phyloP scores from a whole-genome alignment of 2,329 filamentous ascomycete species.

The Pseudogymnoascus sp. region DNA sequence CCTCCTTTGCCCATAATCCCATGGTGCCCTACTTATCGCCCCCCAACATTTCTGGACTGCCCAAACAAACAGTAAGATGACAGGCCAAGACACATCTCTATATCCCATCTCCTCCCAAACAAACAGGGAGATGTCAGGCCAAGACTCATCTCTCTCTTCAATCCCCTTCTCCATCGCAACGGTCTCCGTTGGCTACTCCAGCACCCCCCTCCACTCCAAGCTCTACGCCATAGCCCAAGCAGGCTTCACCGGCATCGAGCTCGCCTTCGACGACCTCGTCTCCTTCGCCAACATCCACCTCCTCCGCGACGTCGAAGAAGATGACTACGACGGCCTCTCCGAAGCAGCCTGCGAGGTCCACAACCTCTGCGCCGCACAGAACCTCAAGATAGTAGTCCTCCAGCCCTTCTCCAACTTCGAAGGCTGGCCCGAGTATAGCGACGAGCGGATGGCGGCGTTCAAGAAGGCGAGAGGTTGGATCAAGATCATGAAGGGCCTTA shows the following conservation, averaged over 20 bases:
- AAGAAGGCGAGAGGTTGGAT: slow-evolving; percentile 60
- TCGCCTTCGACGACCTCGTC: slow-evolving; percentile 67
- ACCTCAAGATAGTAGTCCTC: slow-evolving; percentile 60
- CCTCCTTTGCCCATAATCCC: neutral
- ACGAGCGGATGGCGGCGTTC: slow-evolving; percentile 57
- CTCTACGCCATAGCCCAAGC: slow-evolving; percentile 56
- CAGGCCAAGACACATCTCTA: slow-evolving; percentile 11
- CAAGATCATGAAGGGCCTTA: slow-evolving; percentile 61
- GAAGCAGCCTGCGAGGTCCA: slow-evolving; percentile 49
- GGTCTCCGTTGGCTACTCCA: slow-evolving; percentile 45
- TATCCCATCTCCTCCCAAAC: slow-evolving; percentile 35
- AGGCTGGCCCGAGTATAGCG: slow-evolving; percentile 57
- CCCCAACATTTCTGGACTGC: neutral
- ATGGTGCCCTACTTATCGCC: neutral
- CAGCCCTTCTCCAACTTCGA: slow-evolving; percentile 75
- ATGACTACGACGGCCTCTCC: slow-evolving; percentile 55
- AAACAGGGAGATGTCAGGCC: neutral
- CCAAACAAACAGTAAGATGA: slow-evolving; percentile 4
- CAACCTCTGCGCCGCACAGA: slow-evolving; percentile 45
- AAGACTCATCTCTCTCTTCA: slow-evolving; percentile 11
- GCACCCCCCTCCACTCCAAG: slow-evolving; percentile 51
- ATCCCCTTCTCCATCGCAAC: slow-evolving; percentile 49
- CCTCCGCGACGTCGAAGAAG: slow-evolving; percentile 43
- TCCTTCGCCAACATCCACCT: slow-evolving; percentile 51
- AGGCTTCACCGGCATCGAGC: slow-evolving; percentile 64